Base-by-base conservation (phyloP, 345 rosid genomes). In the Populus euphratica region DNA sequence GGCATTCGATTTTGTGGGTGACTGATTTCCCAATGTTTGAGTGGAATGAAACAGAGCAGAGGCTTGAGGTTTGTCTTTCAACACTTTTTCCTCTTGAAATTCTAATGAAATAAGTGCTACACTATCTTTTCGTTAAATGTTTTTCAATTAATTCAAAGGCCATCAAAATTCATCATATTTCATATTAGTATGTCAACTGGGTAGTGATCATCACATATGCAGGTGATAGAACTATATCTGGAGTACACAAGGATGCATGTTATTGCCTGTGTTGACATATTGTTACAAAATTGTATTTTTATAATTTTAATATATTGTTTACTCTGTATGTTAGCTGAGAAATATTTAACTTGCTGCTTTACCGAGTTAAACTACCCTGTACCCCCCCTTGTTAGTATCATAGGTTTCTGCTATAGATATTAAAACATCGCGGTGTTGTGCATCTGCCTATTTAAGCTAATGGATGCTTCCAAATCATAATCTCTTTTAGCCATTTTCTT, bases 21-120 rank as follows among this genome's bases (percentile, higher is more conserved):
- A 96, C 97, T 62, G 99, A 93, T 79, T 96, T 96, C 82, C 98
- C 99, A 11, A 91, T 96, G 98, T 96, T 96, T 54, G 96, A 93
- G 84, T 92, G 99, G 99, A 96, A 92, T 65, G 93, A 90, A 43
- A 72, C 80, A 49, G 98, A 93, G 84, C 90, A 96, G 79, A 87
- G 99, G 74, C 90, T 91, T 79, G 99, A 96, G 97, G 99, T 96
- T 43, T 39, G 91, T 79, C 17, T 56, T 49, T 75, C 84, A 23
- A 65, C 13, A 59, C 8, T 62, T 72, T 76, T 75, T 23, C 44
- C 17, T 59, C 5, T 74, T 56, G 65, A 38, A 35, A 47, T 64
- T 77, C 63, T 56, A 33, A 69, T 79, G 36, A 80, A 38, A 69
- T 62, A 50, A 67, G 9, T 18, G 21, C 23, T 73, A 33, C 7